phyloP scores from a whole-genome alignment of 1,284 basidiomycete genomes.

The Moniliophthora roreri region DNA sequence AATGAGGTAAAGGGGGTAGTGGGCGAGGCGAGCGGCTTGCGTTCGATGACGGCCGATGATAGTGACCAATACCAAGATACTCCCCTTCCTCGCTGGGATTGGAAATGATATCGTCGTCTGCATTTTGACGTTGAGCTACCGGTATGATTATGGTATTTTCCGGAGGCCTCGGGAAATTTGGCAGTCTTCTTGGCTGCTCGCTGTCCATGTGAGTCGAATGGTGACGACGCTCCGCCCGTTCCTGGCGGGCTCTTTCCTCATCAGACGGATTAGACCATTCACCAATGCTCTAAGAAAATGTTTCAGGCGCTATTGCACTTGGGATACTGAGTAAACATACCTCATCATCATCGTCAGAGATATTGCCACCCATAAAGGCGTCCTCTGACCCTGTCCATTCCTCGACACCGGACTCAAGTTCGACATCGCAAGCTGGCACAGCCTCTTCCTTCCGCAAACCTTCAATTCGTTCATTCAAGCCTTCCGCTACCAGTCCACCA shows the following conservation, averaged over 20 bases:
- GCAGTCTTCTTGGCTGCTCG: constrained; percentile 62
- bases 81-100: constrained; percentile 79
- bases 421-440: constrained; percentile 11
- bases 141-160: constrained; percentile 40
- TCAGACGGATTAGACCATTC: constrained; percentile 90
- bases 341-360: constrained; percentile 51
- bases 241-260: constrained; percentile 73
- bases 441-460: constrained; percentile 17
- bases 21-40: constrained; percentile 34
- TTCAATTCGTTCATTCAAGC: constrained; percentile 27
- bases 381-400: constrained; percentile 86
- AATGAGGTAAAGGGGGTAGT: constrained; percentile 63
- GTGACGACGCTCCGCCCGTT: constrained; percentile 59
- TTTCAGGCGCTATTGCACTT: constrained; percentile 13
- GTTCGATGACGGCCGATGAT: constrained; percentile 24
- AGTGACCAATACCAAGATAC: constrained; percentile 43
- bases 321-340: constrained; percentile 10
- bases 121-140: constrained; percentile 20
- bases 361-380: constrained; percentile 41
- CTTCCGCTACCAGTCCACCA: constrained; percentile 41
- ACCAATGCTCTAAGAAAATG: constrained; percentile 61
- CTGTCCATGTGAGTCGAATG: constrained; percentile 47
- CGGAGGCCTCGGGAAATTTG: constrained; percentile 77
- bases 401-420: constrained; percentile 42
- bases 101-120: constrained; percentile 71